Evolutionary conservation across 2,329 filamentous ascomycete species (phyloP), one percentile per base, ranked within the genome.

Genomic region (Nothopassalora personata): DNA sequence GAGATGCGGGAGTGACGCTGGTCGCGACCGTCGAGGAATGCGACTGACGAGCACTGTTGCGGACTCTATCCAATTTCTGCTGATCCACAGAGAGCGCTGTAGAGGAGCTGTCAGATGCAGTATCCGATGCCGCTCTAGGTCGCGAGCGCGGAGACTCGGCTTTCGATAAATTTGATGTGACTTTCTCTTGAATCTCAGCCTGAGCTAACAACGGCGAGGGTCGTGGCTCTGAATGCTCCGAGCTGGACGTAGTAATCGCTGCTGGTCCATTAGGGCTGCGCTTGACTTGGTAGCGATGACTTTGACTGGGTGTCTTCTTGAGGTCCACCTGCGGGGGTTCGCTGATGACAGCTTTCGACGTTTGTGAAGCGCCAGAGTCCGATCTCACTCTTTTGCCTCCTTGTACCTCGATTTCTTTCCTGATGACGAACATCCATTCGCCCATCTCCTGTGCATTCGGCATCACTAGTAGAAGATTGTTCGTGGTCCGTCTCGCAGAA

Each of bases 371-470:
- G 7, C 45, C 34, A 27, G 64, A 61, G 34, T 88, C 85, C 0
- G 84, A 82, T 27, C 83, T 71, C 57, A 79, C 78, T 71, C 83
- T 86, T 75, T 83, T 87, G 18, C 88, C 88, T 30, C 88, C 87
- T 7, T 89, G 74, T 5, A 79, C 77, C 66, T 90, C 86, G 54
- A 93, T 91, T 68, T 89, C 86, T 56, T 81, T 81, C 43, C 89
- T 82, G 31, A 93, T 76, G 0, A 81, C 79, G 1, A 81, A 79
- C 70, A 93, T 84, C 90, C 90, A 94, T 47, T 78, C 76, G 60
- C 91, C 86, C 87, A 93, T 89, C 48, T 89, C 86, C 62, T 87
- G 84, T 1, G 87, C 85, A 60, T 77, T 84, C 54, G 90, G 84
- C 63, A 92, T 86, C 0, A 93, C 84, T 70, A 94, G 80, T 27